Conservation (phyloP, 2,329 filamentous ascomycete genomes). For the Penicillium sp. region DNA sequence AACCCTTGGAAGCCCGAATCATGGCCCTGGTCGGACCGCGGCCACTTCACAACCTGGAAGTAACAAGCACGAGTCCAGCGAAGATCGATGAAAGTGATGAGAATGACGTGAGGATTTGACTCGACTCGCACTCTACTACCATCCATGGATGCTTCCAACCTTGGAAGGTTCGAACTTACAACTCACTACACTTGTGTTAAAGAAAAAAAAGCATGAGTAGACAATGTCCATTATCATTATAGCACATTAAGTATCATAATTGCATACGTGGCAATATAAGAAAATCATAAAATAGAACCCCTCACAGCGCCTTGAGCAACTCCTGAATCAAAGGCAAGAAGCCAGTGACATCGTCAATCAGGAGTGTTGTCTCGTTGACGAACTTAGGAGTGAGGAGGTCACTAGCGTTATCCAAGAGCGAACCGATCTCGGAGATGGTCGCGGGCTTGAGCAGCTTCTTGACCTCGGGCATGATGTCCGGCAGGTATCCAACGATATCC, state of each 20-base stretch:
- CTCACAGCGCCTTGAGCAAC: conserved; percentile 21
- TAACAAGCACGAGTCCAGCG: no score
- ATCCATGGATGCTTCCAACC: no score
- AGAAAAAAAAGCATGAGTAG: background rate
- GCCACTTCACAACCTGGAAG: no score
- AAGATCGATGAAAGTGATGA: no score
- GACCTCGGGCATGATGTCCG: conserved; percentile 32
- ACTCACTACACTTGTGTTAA: no score
- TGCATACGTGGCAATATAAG: conserved; percentile 7
- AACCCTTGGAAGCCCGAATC: no score
- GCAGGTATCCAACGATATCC: conserved; percentile 26
- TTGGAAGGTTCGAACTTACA: no score
- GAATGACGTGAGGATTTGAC: no score
- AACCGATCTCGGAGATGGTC: conserved; percentile 27
- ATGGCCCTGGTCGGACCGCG: no score
- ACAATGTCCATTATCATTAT: conserved; percentile 12
- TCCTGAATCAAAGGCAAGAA: conserved; percentile 22
- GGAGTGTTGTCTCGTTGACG: conserved; percentile 26
- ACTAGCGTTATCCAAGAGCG: conserved; percentile 30
- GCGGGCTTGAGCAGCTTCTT: conserved; percentile 26
- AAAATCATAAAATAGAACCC: conserved; percentile 8
- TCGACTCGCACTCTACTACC: no score
- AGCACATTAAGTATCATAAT: conserved; percentile 11
- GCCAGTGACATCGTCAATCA: conserved; percentile 23
- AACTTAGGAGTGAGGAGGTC: conserved; percentile 29